A percentile compares a stretch with the other conserved stretches of the same genome.
These are phyloP conservation scores for Suillus bovinus DNA, from an alignment of 768 basidiomycete species.

Conservation along the genomic window DNA sequence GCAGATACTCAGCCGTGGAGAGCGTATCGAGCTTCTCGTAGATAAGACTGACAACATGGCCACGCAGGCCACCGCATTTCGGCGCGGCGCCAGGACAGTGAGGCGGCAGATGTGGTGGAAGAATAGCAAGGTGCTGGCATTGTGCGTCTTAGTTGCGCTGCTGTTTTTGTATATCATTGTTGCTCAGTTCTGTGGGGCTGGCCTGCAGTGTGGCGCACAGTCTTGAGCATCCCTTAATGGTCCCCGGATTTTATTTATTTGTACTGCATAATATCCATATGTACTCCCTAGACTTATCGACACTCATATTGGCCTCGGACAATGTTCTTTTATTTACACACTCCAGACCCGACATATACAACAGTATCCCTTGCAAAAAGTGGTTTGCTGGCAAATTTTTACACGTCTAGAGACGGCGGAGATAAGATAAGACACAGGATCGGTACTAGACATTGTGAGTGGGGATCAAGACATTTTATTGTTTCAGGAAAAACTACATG, in stretches of 20 bases:
- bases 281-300: slow-evolving; percentile 3
- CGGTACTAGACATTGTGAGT: neutral
- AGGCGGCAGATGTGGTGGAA: slow-evolving; percentile 91
- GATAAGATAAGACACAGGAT: neutral
- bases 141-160: slow-evolving; percentile 71
- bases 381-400: neutral
- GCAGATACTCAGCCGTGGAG: slow-evolving; percentile 91
- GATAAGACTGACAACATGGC: slow-evolving; percentile 98
- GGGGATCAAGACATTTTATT: neutral
- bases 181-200: slow-evolving; percentile 89
- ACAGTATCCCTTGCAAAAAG: neutral
- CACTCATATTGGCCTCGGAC: neutral
- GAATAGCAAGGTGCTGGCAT: slow-evolving; percentile 66
- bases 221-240: slow-evolving; percentile 6
- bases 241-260: neutral
- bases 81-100: slow-evolving; percentile 82
- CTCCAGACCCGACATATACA: neutral
- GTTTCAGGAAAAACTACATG: neutral
- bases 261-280: slow-evolving; percentile 4
- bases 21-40: slow-evolving; percentile 92
- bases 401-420: neutral
- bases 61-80: slow-evolving; percentile 90
- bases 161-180: slow-evolving; percentile 78
- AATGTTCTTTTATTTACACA: neutral
- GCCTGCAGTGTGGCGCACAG: slow-evolving; percentile 57